Evolutionary conservation across 768 basidiomycete species (phyloP).

Genomic region (Tylopilus felleus): DNA sequence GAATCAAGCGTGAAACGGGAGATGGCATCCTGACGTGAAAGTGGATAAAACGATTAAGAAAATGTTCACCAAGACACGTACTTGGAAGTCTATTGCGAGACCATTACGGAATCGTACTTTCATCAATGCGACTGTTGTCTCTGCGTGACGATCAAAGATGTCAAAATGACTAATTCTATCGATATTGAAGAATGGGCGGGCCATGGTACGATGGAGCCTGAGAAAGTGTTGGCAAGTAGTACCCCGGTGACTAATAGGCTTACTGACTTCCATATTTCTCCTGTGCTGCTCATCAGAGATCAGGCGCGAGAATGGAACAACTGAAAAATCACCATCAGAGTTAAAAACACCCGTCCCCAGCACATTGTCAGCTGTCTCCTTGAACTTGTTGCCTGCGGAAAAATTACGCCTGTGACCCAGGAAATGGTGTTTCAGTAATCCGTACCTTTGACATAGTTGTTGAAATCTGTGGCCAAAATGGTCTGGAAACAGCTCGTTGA

Average conservation of each 20-base stretch:
- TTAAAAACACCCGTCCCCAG: slow-evolving; percentile 57
- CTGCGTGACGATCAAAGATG: slow-evolving; percentile 57
- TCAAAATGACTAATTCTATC: slow-evolving; percentile 57
- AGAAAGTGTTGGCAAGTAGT: neutral
- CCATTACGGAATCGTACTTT: slow-evolving; percentile 44
- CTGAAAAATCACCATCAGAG: slow-evolving; percentile 39
- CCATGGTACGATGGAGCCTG: slow-evolving; percentile 64
- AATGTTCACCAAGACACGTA: slow-evolving; percentile 12
- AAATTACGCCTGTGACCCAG: neutral
- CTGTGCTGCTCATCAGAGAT: slow-evolving; percentile 28
- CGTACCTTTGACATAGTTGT: slow-evolving; percentile 42
- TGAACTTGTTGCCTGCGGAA: slow-evolving; percentile 33
- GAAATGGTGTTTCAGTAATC: neutral
- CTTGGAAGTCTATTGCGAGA: slow-evolving; percentile 59
- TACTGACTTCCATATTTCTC: slow-evolving; percentile 68
- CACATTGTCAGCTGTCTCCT: slow-evolving; percentile 29
- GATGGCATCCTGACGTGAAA: slow-evolving; percentile 36
- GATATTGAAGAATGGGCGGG: slow-evolving; percentile 65
- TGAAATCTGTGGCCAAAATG: slow-evolving; percentile 43
- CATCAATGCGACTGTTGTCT: slow-evolving; percentile 43
- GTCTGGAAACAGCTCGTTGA: slow-evolving; percentile 22
- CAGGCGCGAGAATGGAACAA: neutral
- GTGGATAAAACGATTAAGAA: neutral
- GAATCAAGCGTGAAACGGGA: slow-evolving; percentile 50
- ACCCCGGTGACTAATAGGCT: neutral